phyloP scores from a whole-genome alignment of 768 basidiomycete genomes.

The Boletus barrowsii region DNA sequence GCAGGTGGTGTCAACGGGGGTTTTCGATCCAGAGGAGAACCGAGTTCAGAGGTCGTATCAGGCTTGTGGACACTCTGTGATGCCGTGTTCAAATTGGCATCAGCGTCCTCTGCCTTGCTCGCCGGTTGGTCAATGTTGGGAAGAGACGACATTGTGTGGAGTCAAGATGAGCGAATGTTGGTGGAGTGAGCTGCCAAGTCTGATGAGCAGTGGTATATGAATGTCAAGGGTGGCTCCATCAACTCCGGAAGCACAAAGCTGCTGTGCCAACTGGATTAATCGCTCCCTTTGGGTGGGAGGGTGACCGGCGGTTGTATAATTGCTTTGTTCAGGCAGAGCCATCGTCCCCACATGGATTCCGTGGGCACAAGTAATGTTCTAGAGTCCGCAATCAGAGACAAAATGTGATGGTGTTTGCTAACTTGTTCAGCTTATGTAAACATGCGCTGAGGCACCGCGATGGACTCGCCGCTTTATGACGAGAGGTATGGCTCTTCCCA shows the following conservation, averaged over 20 bases:
- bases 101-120: background rate
- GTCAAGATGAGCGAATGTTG: slow-evolving; percentile 2
- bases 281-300: background rate
- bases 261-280: background rate
- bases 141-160: slow-evolving; percentile 7
- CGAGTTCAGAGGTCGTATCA: background rate
- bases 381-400: too few species aligned
- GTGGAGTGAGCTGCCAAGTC: too few species aligned
- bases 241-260: slow-evolving; percentile 14
- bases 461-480: too few species aligned
- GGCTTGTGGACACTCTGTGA: background rate
- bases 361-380: too few species aligned
- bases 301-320: background rate
- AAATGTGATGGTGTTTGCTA: too few species aligned
- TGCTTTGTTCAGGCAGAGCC: slow-evolving; percentile 10
- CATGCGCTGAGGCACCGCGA: too few species aligned
- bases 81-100: background rate
- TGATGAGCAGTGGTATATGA: background rate
- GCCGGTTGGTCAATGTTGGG: background rate
- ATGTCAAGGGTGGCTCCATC: slow-evolving; percentile 8
- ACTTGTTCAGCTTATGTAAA: too few species aligned
- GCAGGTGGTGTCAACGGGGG: too few species aligned
- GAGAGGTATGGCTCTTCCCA: too few species aligned
- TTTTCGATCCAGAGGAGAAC: background rate
- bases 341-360: background rate